Conservation (phyloP, 768 basidiomycete species). For the Auriculariales sp. region DNA sequence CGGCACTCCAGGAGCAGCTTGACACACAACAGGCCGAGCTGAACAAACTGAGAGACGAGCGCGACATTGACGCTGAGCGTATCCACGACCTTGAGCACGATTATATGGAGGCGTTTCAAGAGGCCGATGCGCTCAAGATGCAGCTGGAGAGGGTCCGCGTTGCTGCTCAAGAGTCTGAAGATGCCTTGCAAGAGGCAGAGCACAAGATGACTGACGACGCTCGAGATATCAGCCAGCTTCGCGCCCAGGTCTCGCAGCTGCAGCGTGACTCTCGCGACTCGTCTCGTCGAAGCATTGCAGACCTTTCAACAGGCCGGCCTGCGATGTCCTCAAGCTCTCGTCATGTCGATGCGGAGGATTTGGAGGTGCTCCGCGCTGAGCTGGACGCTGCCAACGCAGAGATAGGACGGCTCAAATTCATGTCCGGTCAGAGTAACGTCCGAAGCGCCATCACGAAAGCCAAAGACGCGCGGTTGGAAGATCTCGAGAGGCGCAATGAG, state of each 20-base stretch:
- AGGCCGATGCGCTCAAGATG: constrained; percentile 35
- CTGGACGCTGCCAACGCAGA: constrained; percentile 66
- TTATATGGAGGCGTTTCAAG: constrained; percentile 33
- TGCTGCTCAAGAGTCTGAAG: constrained; percentile 53
- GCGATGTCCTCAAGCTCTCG: constrained; percentile 21
- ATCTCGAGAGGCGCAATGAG: constrained; percentile 63
- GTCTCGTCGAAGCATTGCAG: background rate
- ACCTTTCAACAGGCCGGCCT: constrained; percentile 12
- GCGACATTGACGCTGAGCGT: constrained; percentile 33
- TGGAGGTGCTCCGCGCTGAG: constrained; percentile 56
- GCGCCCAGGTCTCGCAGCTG: constrained; percentile 3
- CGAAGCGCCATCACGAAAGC: constrained; percentile 66
- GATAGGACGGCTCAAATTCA: constrained; percentile 50
- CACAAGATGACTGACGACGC: constrained; percentile 42
- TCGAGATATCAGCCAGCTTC: constrained; percentile 6
- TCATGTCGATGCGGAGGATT: constrained; percentile 30
- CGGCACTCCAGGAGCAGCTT: constrained; percentile 11
- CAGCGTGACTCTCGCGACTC: constrained; percentile 1
- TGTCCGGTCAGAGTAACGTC: constrained; percentile 59
- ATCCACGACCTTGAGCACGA: constrained; percentile 40
- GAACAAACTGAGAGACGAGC: constrained; percentile 39
- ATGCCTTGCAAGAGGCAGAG: constrained; percentile 62
- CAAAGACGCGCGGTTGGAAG: constrained; percentile 60
- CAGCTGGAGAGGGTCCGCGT: constrained; percentile 21
- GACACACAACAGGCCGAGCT: constrained; percentile 11